Base-by-base conservation (phyloP, 176 grass and related monocot genomes). In the Melocanna baccifera region DNA sequence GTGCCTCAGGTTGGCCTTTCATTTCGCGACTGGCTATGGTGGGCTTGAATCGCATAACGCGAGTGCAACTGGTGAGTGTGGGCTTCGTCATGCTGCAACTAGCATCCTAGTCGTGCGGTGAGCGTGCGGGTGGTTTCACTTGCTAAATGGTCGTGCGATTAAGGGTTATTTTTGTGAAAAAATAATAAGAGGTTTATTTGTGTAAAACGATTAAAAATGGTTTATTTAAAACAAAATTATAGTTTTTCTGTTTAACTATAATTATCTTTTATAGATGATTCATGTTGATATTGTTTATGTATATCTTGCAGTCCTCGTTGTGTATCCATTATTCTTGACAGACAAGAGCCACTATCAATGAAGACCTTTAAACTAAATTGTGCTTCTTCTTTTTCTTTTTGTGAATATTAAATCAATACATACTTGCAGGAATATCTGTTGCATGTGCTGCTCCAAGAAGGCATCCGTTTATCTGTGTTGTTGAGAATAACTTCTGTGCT, bases 401-500 rank as follows among this genome's bases (percentile, higher is more conserved):
- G 46, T 41, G 32, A 74, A 67, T 51, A 72, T 56, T 57, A 45
- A 84, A 67, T 42, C 12, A 45, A 30, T 52, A 71, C 55, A 56
- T 71, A 58, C 36, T 47, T 89, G 41, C 86, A 99, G 96, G 96
- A 79, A 86, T 99, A 28, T 67, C 56, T 81, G 93, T 99, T 76
- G 93, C 91, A 81, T 96, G 92, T 91, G 82, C 89, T 87, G 96
- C 96, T 86, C 96, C 96, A 82, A 96, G 89, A 86, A 94, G 93
- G 73, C 93, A 96, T 80, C 87, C 87, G 12, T 93, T 88, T 73
- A 94, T 99, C 71, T 85, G 69, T 42, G 86, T 96, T 75, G 91
- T 94, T 11, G 96, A 99, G 71, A 99, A 99, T 75, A 94, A 91
- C 69, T 99, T 91, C 12, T 99, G 96, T 82, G 93, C 96, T 84